Evolutionary conservation across 1,284 basidiomycete species (phyloP).

Genomic region (Trichosporon sp.): DNA sequence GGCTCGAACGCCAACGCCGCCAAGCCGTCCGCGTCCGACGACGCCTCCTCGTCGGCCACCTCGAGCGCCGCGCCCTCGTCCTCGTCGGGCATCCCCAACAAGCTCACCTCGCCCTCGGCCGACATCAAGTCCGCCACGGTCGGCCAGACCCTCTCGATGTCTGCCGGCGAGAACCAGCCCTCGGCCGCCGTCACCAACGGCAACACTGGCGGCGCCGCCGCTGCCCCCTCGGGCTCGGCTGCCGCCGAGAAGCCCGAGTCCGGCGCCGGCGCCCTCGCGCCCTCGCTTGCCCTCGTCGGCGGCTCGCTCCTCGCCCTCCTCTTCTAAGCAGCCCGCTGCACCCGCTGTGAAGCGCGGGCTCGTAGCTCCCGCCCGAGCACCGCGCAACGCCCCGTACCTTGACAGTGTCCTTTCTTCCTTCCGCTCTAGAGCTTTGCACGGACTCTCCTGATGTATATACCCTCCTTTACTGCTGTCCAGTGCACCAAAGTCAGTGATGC

Average conservation of each 20-base stretch:
- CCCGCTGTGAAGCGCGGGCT: neutral
- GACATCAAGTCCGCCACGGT: neutral
- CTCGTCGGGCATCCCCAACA: neutral
- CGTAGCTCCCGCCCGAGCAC: neutral
- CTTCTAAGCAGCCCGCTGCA: conserved; percentile 8
- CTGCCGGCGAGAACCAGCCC: conserved; percentile 1
- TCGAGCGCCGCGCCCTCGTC: conserved; percentile 1
- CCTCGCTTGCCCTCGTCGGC: conserved; percentile 19
- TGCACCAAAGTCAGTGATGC: neutral
- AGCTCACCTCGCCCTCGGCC: neutral
- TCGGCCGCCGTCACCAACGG: neutral
- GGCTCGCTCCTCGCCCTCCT: conserved; percentile 13
- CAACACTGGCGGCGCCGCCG: neutral
- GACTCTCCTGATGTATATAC: neutral
- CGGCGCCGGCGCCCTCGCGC: conserved; percentile 12
- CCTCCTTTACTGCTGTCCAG: neutral
- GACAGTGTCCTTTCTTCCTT: neutral
- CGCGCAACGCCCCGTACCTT: neutral
- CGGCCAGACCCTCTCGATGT: neutral
- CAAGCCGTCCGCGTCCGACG: neutral
- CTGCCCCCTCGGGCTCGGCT: conserved; percentile 6
- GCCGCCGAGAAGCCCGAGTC: neutral
- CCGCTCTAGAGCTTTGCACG: neutral
- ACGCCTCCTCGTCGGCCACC: conserved; percentile 14
- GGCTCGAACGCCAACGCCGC: conserved; percentile 18